Evolutionary conservation across 192 early-diverging fungal genomes (phyloP), one percentile per base, ranked within the genome.

Genomic region (Coemansia pectinata): DNA sequence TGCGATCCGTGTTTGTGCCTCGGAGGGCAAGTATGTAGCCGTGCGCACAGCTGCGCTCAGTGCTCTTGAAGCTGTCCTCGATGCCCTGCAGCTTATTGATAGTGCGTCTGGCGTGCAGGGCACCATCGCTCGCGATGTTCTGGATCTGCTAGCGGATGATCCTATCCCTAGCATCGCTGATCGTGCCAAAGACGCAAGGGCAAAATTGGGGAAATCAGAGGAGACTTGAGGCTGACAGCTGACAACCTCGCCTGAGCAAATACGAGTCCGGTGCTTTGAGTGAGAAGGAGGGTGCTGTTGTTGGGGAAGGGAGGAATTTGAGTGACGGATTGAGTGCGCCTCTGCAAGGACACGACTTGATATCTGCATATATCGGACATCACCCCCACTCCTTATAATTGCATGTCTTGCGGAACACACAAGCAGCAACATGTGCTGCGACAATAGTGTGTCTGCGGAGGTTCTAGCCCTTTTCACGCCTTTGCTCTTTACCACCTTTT

Each of bases 21-120:
- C 68, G n/a, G 88, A 92, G 53, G 79, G 84, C 59, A 90, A 89
- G 66, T 92, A 91, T 41, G 78, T 88, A 40, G 82, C 86, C 47
- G 84, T 90, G 38, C 86, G 91, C 3, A 82, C 83, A 15, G 87
- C 89, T 12, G 86, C 88, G 34, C 69, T 90, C 27, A 78, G 83
- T 3, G 69, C 83, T 1, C 50, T 89, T 12, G 86, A 71, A 27
- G 77, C 63, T 1, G 31, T 81, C 11, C 29, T 73, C 39, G 45
- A 33, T 10, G 62, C 48, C 17, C 44, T 65, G 50, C 14, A 8
- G 45, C 8, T 19, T 3, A 21, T 19, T 47, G n/a, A 47, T 17
- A 6, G 45, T n/a, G 45, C 4, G 29, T 4, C 14, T 29, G 29
- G 29, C 29, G 27, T 31, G 11, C 19, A 5, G 23, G 53, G 12